Evolutionary conservation across 2,329 filamentous ascomycete species (phyloP), one percentile per base, ranked within the genome.

Genomic region (Fusarium austroafricanum): DNA sequence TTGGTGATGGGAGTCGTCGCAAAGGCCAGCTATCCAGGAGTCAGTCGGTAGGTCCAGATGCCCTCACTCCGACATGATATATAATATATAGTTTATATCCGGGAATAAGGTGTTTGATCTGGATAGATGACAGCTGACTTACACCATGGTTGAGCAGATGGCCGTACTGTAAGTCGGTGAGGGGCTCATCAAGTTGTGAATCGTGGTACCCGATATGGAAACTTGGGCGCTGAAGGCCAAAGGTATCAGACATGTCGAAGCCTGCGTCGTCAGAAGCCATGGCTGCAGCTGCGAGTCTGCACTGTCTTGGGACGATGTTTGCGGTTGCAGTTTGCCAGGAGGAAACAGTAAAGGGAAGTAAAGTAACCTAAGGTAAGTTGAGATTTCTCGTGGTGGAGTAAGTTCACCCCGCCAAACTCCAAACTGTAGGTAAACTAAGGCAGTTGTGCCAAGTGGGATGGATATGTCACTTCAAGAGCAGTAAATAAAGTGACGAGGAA

Each of bases 1-100:
- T 91, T 96, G 38, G 92, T 95, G 75, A 96, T 90, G 50, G 92
- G 90, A 18, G 89, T 89, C 6, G 92, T 94, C 67, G 92, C 85
- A 82, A 94, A 92, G 75, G 90, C 88, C 82, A 95, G 93, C 91
- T 94, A 55, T 65, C 51, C 21, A 49, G 39, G 58, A 62, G 71
- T 75, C 61, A 74, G 68, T 66, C 46, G 54, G 37, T 46, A 46
- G 49, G 37, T 45, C 52, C 21, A 17, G 43, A 42, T 31, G 50
- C 45, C 42, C 37, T 44, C 40, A 20, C 33, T 33, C 31, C 31
- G 17, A 17, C 14, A 33, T 15, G 17, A 8, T 14, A 29, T 28
- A 15, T 42, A 20, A 44, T 15, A 55, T 21, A 45, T 17, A 10
- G 23, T 26, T 47, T 35, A 20, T 35, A 40, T 44, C 23, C 46